Percentiles rank a stretch among this genome's conserved stretches.
These are phyloP conservation scores for Saksenaea vasiformis DNA, from an alignment of 371 early-diverging fungal species.

Conservation along the genomic window DNA sequence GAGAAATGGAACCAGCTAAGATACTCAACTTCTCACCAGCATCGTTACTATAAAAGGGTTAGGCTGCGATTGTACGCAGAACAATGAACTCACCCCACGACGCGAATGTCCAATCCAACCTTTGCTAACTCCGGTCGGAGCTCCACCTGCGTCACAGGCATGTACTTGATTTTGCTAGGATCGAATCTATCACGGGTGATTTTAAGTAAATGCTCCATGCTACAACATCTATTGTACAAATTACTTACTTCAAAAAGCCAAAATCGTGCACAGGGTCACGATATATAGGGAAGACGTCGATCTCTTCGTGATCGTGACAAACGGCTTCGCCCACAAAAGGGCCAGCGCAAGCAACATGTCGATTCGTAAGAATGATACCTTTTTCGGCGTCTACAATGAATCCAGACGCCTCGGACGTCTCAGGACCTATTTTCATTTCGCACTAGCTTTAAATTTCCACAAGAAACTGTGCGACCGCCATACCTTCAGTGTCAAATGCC, in stretches of 20 bases:
- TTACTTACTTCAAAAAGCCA: conserved; percentile 55
- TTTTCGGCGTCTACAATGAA: conserved; percentile 90
- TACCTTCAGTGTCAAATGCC: conserved; percentile 82
- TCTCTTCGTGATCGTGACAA: conserved; percentile 92
- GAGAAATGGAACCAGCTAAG: conserved; percentile 84
- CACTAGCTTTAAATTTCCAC: conserved; percentile 1
- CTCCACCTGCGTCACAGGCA: conserved; percentile 76
- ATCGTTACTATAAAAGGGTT: conserved; percentile 63
- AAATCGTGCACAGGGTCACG: conserved; percentile 83
- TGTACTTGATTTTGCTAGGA: conserved; percentile 76
- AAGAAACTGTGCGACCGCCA: conserved; percentile 44
- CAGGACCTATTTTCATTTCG: conserved; percentile 32
- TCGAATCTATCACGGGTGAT: conserved; percentile 61
- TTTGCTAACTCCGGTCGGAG: conserved; percentile 83
- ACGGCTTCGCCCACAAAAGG: conserved; percentile 90
- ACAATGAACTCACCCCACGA: conserved; percentile 68
- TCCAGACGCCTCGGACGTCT: conserved; percentile 78
- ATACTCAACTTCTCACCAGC: conserved; percentile 93
- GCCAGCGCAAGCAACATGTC: conserved; percentile 91
- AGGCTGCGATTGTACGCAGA: not conserved
- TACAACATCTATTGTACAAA: not conserved
- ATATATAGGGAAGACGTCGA: conserved; percentile 84
- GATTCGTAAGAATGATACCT: conserved; percentile 90
- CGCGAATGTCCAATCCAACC: conserved; percentile 90
- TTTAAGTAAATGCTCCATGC: not conserved